Evolutionary conservation across 441 rosid species (phyloP).

Genomic region (Populus hybrid): DNA sequence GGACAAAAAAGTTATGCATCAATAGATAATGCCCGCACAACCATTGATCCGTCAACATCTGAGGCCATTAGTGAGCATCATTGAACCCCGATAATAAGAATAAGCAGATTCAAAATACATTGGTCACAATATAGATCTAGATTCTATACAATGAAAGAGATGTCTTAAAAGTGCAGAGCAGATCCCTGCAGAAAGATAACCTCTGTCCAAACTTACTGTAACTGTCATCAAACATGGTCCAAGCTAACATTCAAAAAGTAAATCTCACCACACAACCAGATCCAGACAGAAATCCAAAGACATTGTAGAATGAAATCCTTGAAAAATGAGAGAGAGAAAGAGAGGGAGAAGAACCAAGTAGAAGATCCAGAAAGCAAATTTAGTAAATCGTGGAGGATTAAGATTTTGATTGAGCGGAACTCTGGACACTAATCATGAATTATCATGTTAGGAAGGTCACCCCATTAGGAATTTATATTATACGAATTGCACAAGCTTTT

Average conservation of each 20-base stretch:
- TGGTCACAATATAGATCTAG: background rate
- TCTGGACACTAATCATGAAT: background rate
- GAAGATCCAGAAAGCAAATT: background rate
- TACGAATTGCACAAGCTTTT: background rate
- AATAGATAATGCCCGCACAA: background rate
- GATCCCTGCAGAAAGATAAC: background rate
- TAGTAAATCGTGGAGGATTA: background rate
- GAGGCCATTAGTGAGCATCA: background rate
- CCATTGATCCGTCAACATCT: background rate
- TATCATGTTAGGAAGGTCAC: background rate
- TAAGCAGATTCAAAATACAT: background rate
- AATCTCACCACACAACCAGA: background rate
- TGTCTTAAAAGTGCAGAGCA: background rate
- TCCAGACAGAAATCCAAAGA: background rate
- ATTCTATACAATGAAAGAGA: background rate
- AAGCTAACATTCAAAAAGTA: background rate
- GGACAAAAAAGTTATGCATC: background rate
- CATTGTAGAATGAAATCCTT: background rate
- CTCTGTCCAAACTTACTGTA: background rate
- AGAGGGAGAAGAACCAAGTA: background rate
- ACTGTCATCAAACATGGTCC: background rate
- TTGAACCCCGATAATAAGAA: background rate
- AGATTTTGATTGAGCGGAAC: background rate
- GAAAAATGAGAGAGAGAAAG: background rate
- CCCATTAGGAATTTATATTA: background rate